These are phyloP conservation scores for Entomophthora muscae DNA, from an alignment of 371 early-diverging fungal species.

Conservation along the genomic window DNA sequence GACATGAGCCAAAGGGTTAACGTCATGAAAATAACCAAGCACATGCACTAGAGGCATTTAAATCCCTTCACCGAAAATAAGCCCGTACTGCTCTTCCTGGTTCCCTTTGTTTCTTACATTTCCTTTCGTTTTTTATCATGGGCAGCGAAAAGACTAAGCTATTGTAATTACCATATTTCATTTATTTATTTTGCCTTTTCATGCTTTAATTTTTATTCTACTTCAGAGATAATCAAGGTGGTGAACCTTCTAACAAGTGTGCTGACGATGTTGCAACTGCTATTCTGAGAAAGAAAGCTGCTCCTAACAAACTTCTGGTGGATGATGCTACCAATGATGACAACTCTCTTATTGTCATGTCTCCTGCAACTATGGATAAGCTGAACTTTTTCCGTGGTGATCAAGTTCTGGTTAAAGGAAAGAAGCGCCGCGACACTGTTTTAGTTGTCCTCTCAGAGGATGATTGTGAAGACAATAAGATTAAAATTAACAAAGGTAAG, in stretches of 20 bases:
- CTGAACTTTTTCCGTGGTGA: conserved; percentile 89
- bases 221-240: conserved; percentile 21
- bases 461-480: conserved; percentile 79
- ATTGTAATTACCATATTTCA: no score
- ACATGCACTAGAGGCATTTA: no score
- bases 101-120: no score
- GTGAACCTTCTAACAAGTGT: conserved; percentile 27
- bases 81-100: no score
- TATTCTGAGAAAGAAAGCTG: conserved; percentile 83
- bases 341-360: conserved; percentile 81
- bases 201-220: no score
- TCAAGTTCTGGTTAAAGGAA: conserved; percentile 93
- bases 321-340: conserved; percentile 95
- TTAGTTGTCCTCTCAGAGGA: conserved; percentile 87
- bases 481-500: conserved; percentile 80
- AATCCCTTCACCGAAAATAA: no score
- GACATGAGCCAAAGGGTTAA: no score
- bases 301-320: conserved; percentile 93
- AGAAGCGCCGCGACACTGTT: conserved; percentile 94
- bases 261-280: conserved; percentile 77
- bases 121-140: no score
- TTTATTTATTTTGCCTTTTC: no score
- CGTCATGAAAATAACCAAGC: no score
- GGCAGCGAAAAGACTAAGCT: no score
- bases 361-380: conserved; percentile 83